A percentile compares a stretch with the other conserved stretches of the same genome.
phyloP scores from a whole-genome alignment of 2,329 filamentous ascomycete genomes.

The Raffaelea albimanens region DNA sequence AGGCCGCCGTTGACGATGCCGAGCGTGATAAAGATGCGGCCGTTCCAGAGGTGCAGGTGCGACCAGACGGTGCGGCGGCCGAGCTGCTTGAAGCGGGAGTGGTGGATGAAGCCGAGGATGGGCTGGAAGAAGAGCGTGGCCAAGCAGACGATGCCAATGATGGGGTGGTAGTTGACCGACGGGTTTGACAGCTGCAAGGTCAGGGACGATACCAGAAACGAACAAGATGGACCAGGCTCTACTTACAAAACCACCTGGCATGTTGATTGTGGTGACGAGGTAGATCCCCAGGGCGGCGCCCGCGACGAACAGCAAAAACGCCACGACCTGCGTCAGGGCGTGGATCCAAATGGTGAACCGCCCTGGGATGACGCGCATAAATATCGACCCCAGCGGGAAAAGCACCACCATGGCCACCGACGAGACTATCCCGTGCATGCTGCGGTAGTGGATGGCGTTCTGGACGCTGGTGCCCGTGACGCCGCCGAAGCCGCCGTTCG shows the following conservation, averaged over 20 bases:
- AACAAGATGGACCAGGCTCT: not conserved
- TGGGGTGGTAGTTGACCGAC: conserved; percentile 30
- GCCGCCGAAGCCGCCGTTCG: conserved; percentile 6
- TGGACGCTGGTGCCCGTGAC: conserved; percentile 20
- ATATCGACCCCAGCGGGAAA: conserved; percentile 33
- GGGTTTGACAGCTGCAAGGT: conserved; percentile 20
- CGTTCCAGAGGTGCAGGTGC: conserved; percentile 32
- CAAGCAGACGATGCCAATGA: conserved; percentile 35
- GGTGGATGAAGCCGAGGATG: conserved; percentile 31
- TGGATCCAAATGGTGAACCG: conserved; percentile 28
- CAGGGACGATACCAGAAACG: not conserved
- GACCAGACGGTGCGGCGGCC: conserved; percentile 30
- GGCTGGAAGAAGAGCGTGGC: conserved; percentile 30
- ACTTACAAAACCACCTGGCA: conserved; percentile 25
- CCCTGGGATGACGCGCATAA: conserved; percentile 29
- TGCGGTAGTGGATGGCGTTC: conserved; percentile 21
- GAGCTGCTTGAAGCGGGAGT: conserved; percentile 27
- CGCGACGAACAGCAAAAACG: conserved; percentile 26
- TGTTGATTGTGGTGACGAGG: conserved; percentile 22
- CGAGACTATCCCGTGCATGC: conserved; percentile 31
- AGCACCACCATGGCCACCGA: conserved; percentile 30
- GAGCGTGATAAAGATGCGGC: conserved; percentile 27
- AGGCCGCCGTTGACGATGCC: conserved; percentile 37
- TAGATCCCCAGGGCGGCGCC: conserved; percentile 33
- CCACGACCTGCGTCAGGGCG: conserved; percentile 27